These are phyloP conservation scores for Aspergillus chevalieri DNA, from an alignment of 2,329 filamentous ascomycete species.

Conservation along the genomic window DNA sequence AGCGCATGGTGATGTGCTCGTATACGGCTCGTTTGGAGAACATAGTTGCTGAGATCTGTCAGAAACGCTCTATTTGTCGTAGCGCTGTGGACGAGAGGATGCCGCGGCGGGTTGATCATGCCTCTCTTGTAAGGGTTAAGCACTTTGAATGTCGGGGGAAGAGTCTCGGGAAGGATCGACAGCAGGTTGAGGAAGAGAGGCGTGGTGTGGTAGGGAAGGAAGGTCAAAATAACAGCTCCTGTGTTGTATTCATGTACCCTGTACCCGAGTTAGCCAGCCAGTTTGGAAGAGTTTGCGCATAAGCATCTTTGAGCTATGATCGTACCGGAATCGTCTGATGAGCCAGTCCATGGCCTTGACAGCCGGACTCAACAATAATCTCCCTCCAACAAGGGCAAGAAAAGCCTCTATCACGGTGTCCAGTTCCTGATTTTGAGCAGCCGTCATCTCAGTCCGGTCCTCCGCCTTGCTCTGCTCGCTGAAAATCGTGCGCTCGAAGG, in stretches of 20 bases:
- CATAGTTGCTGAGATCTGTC: slow-evolving; percentile 68
- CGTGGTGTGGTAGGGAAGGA: slow-evolving; percentile 85
- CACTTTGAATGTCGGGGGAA: slow-evolving; percentile 74
- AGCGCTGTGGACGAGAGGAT: slow-evolving; percentile 76
- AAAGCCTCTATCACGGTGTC: slow-evolving; percentile 75
- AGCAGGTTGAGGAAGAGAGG: slow-evolving; percentile 79
- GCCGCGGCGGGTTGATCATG: slow-evolving; percentile 67
- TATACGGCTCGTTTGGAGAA: slow-evolving; percentile 64
- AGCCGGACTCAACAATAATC: slow-evolving; percentile 75
- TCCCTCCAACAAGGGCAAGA: slow-evolving; percentile 68
- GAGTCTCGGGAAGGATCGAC: slow-evolving; percentile 69
- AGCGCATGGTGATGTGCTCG: slow-evolving; percentile 70
- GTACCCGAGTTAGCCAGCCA: slow-evolving; percentile 11
- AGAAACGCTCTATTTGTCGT: slow-evolving; percentile 73
- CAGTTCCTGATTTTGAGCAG: slow-evolving; percentile 73
- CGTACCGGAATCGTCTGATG: slow-evolving; percentile 77
- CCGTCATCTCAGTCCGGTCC: slow-evolving; percentile 79
- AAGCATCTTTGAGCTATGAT: neutral
- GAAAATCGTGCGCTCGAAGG: slow-evolving; percentile 75
- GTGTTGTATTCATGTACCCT: slow-evolving; percentile 93
- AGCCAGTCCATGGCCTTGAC: slow-evolving; percentile 94
- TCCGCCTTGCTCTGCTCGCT: slow-evolving; percentile 87
- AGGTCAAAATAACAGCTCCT: slow-evolving; percentile 68
- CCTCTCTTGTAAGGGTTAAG: slow-evolving; percentile 79
- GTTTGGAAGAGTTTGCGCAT: neutral